Conservation (phyloP, 2,329 filamentous ascomycete genomes). For the Chaetothyriales sp. region DNA sequence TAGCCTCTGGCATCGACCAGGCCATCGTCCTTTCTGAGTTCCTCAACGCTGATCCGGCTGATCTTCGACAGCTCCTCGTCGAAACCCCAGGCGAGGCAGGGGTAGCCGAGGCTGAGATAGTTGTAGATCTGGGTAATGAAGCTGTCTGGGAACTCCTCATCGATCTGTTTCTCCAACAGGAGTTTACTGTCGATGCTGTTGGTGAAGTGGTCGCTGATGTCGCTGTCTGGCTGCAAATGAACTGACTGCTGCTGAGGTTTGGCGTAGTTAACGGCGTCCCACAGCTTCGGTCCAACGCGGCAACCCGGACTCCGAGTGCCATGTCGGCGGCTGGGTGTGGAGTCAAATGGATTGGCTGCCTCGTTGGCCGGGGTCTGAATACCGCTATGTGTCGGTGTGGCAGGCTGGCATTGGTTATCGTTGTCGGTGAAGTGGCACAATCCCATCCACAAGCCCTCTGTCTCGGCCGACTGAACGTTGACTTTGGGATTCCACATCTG, state of each 20-base stretch:
- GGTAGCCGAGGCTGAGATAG: conserved; percentile 85
- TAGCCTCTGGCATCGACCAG: conserved; percentile 55
- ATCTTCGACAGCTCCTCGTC: conserved; percentile 78
- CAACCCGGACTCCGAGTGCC: conserved; percentile 20
- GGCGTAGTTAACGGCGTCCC: not conserved
- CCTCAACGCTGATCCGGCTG: conserved; percentile 50
- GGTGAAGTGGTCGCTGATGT: conserved; percentile 27
- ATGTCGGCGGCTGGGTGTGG: conserved; percentile 13
- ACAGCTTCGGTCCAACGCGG: conserved; percentile 15
- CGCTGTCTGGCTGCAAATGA: conserved; percentile 30
- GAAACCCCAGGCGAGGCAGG: conserved; percentile 65
- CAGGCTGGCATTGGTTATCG: conserved; percentile 1
- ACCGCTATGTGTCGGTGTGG: conserved; percentile 14
- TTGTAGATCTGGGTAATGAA: conserved; percentile 97
- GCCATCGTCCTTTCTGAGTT: conserved; percentile 58
- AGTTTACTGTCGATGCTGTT: conserved; percentile 20
- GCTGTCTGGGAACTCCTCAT: conserved; percentile 58
- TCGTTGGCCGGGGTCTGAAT: conserved; percentile 25
- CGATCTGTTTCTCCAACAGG: conserved; percentile 31
- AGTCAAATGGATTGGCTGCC: conserved; percentile 19
- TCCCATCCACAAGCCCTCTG: conserved; percentile 20
- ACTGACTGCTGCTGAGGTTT: not conserved
- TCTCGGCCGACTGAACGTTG: conserved; percentile 2
- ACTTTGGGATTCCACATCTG: conserved; percentile 9
- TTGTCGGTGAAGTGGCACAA: conserved; percentile 19